Base-by-base conservation (phyloP, 2,329 filamentous ascomycete genomes). In the Ceratocystis cubensis region DNA sequence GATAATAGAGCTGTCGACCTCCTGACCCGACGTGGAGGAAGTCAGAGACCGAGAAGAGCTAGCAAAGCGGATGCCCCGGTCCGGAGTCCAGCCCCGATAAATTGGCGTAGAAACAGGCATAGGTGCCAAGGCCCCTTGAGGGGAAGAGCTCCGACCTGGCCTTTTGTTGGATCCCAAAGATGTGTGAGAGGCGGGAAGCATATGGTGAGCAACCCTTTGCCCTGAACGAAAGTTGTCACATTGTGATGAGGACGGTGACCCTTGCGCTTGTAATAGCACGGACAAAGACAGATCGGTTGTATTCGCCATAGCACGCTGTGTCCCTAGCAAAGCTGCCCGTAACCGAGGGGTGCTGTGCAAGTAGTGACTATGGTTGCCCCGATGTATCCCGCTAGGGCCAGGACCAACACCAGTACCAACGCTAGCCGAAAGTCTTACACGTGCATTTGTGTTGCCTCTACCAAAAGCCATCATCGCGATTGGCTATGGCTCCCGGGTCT, bases 61-160 rank as follows among this genome's bases (percentile, higher is more conserved):
- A 20, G 57, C 50, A 57, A 67, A 65, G 8, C 66, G 57, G 17
- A 67, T 67, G 15, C 66, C 66, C 15, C 45, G 53, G 5, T 69
- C 44, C 2, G 30, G 33, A 6, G 30, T 65, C 66, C 66, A 67
- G 10, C 33, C 28, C 10, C 28, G 62, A 30, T 57, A 57, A 25
- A 57, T 2, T 15, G 53, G 53, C 25, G 25, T 25, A 30, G 50
- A 5, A 6, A 17, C 13, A 13, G 50, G 15, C 25, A 57, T 22
- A 17, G 53, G 17, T 17, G 10, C 25, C 22, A 30, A 57, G 6
- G 13, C 28, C 22, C 48, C n/a, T 25, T 41, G 48, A 22, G 3
- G 2, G 25, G 53, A 1, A 5, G 53, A 15, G 15, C 25, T 30
- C 5, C 13, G 53, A 17, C 10, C 22, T 22, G 53, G 53, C 30